Base-by-base conservation (phyloP, 129 eudicot genomes). In the Sambucus nigra region DNA sequence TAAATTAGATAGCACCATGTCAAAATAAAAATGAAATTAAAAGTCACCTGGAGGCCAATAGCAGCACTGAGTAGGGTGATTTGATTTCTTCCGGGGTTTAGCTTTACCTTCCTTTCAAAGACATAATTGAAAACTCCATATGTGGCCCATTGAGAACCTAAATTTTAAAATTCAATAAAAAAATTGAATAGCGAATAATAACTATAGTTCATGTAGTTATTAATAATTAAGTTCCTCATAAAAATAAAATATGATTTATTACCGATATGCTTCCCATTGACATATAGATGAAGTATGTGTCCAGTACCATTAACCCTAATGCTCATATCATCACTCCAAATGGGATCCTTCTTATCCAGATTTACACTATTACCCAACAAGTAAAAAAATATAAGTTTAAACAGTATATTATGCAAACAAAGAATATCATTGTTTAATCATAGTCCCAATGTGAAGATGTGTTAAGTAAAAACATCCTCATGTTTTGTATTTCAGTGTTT, bases 21-120 rank as follows among this genome's bases (percentile, higher is more conserved):
- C 8, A 38, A 39, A 39, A 23, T 1, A 5, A 24, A n/a, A 31
- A 25, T 7, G 0, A 31, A 39, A n/a, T 10, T 25, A 6, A 11
- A 10, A 44, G 18, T 9, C 75, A 83, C 94, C 83, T 61, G 53
- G 0, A 71, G 50, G 0, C 91, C 95, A 47, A 78, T 52, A 0
- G 89, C 73, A 16, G 78, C 83, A 33, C 95, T 86, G 15, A 81
- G 83, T 8, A 86, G 25, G 9, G 80, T 44, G 25, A 86, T 74
- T 35, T 65, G 69, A 44, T 86, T 81, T 1, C 19, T 39, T 5
- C 92, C 92, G 0, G 65, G 65, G 0, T 75, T 75, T 31, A 81
- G 52, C 25, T 66, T 59, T 3, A 81, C 56, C 12, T 46, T 51
- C 38, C 28, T 59, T 55, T 75, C 82, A 25, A 74, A 77, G 2